Evolutionary conservation across 129 eudicot species (phyloP), one percentile per base, ranked within the genome.

Genomic region (Pulicaria dysenterica): DNA sequence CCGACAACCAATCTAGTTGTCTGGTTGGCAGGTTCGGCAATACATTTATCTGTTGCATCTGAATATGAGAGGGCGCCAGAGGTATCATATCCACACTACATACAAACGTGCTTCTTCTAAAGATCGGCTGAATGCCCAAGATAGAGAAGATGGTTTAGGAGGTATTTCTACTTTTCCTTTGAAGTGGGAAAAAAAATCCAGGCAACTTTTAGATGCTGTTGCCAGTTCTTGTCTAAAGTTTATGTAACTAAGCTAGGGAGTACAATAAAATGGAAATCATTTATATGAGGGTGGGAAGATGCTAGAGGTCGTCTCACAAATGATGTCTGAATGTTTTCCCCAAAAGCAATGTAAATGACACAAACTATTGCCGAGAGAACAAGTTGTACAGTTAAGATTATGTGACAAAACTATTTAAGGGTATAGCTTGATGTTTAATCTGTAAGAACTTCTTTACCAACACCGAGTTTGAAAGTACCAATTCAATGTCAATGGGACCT

Each of bases 31-130:
- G 87, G 62, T 73, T 15, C 64, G 34, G 59, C 67, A 24, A 8
- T 16, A 16, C 43, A 10, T 43, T 58, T 9, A 19, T 62, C 45
- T 56, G 43, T 45, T 60, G 47, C 45, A 40, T 48, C 42, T 77
- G 70, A 77, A 63, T 42, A 87, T 87, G 89, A 78, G 86, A 81
- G 97, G 88, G 66, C 86, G 89, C 8, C 89, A 81, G 16, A 62
- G 80, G 17, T 93, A 87, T 15, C 55, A 70, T 24, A 62, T 67
- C 49, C 70, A 67, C 53, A 54, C 75, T 3, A 70, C 87, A 10
- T 83, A 92, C 91, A 92, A 92, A 76, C 98, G 98, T 62, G 77
- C 77, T 40, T 65, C 84, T 3, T 86, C 91, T 2, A 89, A 38
- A 77, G 98, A 92, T 14, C 76, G 83, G 42, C 70, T 83, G 45